A percentile compares a stretch with the other conserved stretches of the same genome.
These are phyloP conservation scores for Verbena officinalis DNA, from an alignment of 257 asterid genomes.

Conservation along the genomic window DNA sequence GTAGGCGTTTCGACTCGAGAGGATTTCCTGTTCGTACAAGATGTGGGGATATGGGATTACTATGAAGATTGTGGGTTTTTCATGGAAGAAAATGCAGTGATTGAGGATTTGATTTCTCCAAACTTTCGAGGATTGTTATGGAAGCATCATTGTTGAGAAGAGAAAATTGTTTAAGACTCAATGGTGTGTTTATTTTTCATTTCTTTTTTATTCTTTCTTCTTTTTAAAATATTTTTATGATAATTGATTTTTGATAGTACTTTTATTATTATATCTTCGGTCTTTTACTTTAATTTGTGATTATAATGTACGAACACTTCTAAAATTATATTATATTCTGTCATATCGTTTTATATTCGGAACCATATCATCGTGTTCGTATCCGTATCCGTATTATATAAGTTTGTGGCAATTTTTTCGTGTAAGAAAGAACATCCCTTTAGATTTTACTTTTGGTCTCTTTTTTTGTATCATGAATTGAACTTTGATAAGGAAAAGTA, in stretches of 20 bases:
- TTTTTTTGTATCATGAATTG: background rate
- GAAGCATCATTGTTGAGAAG: conserved; percentile 35
- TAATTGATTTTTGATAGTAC: conserved; percentile 31
- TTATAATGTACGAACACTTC: no score
- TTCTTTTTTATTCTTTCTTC: background rate
- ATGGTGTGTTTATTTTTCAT: conserved; percentile 5
- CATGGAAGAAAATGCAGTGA: conserved; percentile 36
- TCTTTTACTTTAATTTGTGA: background rate
- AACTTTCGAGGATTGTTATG: conserved; percentile 48
- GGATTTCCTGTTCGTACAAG: conserved; percentile 38
- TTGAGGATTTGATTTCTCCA: conserved; percentile 38
- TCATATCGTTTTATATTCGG: no score
- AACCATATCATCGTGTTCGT: no score
- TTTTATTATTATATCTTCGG: conserved; percentile 26
- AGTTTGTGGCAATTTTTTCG: conserved; percentile 11
- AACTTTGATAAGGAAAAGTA: background rate
- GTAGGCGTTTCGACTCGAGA: conserved; percentile 26
- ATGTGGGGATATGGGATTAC: conserved; percentile 51
- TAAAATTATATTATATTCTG: no score
- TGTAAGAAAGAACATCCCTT: conserved; percentile 3
- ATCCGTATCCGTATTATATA: no score
- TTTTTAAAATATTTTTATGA: background rate
- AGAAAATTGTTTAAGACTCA: background rate
- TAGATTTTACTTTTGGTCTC: background rate
- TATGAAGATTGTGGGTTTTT: conserved; percentile 49